Conservation (phyloP, 2,329 filamentous ascomycete genomes). For the Aspergillus fijiensis region DNA sequence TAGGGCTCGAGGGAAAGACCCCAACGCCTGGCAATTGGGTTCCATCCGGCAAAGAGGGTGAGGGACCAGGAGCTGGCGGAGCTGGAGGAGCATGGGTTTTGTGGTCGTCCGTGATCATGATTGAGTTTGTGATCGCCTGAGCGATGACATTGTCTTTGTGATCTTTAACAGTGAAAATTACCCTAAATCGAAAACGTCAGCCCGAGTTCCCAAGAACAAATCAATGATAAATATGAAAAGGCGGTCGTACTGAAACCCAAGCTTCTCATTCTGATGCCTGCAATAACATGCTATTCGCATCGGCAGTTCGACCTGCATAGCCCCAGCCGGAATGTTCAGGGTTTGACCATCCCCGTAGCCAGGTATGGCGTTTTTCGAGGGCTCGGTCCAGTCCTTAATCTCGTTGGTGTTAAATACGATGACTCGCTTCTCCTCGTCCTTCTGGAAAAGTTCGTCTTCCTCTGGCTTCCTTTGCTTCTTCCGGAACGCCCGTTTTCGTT, state of each 20-base stretch:
- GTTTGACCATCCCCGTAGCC: constrained; percentile 37
- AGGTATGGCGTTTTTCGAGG: constrained; percentile 55
- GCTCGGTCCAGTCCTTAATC: constrained; percentile 76
- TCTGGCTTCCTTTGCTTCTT: constrained; percentile 94
- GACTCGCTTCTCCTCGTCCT: constrained; percentile 75
- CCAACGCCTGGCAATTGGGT: constrained; percentile 45
- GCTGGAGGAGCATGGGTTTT: constrained; percentile 68
- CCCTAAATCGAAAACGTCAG: constrained; percentile 41
- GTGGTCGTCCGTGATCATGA: constrained; percentile 98
- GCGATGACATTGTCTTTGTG: constrained; percentile 72
- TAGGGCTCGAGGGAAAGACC: constrained; percentile 42
- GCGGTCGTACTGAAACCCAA: constrained; percentile 66
- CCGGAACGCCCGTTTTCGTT: constrained; percentile 83
- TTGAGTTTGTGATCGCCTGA: constrained; percentile 80
- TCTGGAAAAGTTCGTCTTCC: constrained; percentile 83
- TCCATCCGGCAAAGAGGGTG: constrained; percentile 37
- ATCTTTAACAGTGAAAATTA: constrained; percentile 94
- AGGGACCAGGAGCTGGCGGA: constrained; percentile 35
- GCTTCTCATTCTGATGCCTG: constrained; percentile 89
- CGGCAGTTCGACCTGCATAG: constrained; percentile 77
- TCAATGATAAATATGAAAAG: background rate
- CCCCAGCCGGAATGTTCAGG: constrained; percentile 50
- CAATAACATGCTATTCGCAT: constrained; percentile 99
- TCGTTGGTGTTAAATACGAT: constrained; percentile 91
- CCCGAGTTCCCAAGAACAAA: constrained; percentile 18